Conservation (phyloP, 2,329 filamentous ascomycete genomes). For the Apiospora sp. region DNA sequence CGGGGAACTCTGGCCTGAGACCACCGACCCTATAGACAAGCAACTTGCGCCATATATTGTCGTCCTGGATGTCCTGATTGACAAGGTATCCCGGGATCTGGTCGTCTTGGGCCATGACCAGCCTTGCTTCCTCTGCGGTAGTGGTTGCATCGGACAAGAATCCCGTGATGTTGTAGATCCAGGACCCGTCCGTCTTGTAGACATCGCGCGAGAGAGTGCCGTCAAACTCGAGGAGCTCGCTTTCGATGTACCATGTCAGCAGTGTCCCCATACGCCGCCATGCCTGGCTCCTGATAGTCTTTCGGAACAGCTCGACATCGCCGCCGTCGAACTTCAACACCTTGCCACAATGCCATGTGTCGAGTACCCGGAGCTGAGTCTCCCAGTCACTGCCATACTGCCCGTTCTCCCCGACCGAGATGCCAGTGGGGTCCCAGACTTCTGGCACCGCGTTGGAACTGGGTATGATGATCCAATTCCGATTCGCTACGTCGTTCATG, state of each 20-base stretch:
- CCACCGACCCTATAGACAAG: not conserved
- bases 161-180: not conserved
- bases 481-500: not conserved
- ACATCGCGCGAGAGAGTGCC: not conserved
- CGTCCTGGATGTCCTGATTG: not conserved
- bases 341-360: not conserved
- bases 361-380: not conserved
- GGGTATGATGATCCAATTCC: not conserved
- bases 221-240: not conserved
- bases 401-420: not conserved
- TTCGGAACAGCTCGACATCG: not conserved
- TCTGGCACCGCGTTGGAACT: not conserved
- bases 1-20: not conserved
- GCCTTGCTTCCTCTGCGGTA: not conserved
- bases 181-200: not conserved
- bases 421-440: not conserved
- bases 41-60: not conserved
- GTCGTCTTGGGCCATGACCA: not conserved
- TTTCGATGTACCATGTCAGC: not conserved
- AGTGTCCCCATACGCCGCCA: not conserved
- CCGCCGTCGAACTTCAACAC: not conserved
- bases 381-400: not conserved
- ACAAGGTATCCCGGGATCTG: not conserved
- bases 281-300: not conserved
- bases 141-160: not conserved